Evolutionary conservation across 768 basidiomycete species (phyloP), one percentile per base, ranked within the genome.

Genomic region (Suillus alpinus): DNA sequence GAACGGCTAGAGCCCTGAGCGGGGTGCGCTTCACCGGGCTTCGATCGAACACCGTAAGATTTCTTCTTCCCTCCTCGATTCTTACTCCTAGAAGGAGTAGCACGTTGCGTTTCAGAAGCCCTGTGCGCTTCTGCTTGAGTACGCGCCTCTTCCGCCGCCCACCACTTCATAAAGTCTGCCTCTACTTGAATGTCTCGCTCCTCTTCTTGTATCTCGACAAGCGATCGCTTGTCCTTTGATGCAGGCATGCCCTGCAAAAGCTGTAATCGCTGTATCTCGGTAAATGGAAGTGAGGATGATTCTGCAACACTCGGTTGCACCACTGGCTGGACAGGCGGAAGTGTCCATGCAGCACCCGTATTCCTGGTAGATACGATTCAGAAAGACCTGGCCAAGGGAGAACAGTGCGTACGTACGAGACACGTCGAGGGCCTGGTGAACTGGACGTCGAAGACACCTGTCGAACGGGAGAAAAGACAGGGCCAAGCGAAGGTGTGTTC

Each of bases 131-230:
- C 87, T 37, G 76, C 64, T 64, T 75, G 80, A n/a, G 91, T 71
- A 16, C 90, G 79, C 67, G 83, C 86, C 71, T 94, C 92, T 72
- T 96, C 95, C 7, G 81, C 86, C 1, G 84, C 78, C 93, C 94
- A 97, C 95, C 95, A 97, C 66, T 78, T 82, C 71, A 95, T 71
- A 70, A 97, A 98, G 62, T 91, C 91, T 4, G 78, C 85, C 73
- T 95, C 93, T 53, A 79, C 81, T 62, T 81, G 84, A 31, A 80
- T 79, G 44, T 81, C 83, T 37, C 76, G 77, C 70, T 95, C 93
- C 70, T 97, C 94, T 61, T 87, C 85, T 71, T 96, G 94, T 46
- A 97, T 98, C 63, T 3, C 66, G 59, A 6, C 63, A 14, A 4
- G 66, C 62, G 23, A 59, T 31, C 29, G 49, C 9, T 50, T 50